Base-by-base conservation (phyloP, 1,284 basidiomycete species). In the Fomitopsis betulina region DNA sequence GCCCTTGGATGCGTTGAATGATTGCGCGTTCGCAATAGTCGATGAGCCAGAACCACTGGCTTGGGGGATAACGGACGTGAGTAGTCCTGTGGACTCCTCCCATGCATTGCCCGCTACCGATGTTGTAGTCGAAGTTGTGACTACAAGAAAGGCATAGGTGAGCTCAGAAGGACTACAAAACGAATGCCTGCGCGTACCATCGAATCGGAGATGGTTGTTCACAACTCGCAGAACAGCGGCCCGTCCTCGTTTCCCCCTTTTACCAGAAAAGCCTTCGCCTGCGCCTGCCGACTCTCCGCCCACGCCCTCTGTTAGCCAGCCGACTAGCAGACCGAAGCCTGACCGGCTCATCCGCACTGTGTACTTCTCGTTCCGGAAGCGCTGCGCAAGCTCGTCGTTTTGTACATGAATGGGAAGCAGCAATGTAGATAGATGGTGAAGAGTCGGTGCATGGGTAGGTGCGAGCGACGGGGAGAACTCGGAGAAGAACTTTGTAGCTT, bases 231-330 rank as follows among this genome's bases (percentile, higher is more conserved):
- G 90, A 60, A 98, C 90, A 9, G 93, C 87, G 56, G 92, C 82
- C 67, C 92, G 75, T 35, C 91, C 90, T 61, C 90, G 79, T 64
- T 91, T 90, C 30, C 89, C 86, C 61, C 82, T 85, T 64, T 94
- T 93, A 7, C 93, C 87, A 25, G 87, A 81, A 64, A 93, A 92
- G 19, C 94, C 91, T 53, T 89, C 86, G 9, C 92, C 90, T 59
- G 86, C 82, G 32, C 95, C 90, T 30, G 88, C 76, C 1, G 89
- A 87, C 67, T 96, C 93, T 32, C 94, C 91, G 32, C 91, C 91
- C n/a, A 88, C 78, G 35, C 93, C 94, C 70, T 95, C 94, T 19
- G 93, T 97, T 56, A 99, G 76, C 97, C 97, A 99, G 38, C 96
- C 96, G 8, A 98, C 82, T 10, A 99, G 80, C 7, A 99, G 84